Base-by-base conservation (phyloP, 83 land plant species). In the Diphasiastrum complanatum region DNA sequence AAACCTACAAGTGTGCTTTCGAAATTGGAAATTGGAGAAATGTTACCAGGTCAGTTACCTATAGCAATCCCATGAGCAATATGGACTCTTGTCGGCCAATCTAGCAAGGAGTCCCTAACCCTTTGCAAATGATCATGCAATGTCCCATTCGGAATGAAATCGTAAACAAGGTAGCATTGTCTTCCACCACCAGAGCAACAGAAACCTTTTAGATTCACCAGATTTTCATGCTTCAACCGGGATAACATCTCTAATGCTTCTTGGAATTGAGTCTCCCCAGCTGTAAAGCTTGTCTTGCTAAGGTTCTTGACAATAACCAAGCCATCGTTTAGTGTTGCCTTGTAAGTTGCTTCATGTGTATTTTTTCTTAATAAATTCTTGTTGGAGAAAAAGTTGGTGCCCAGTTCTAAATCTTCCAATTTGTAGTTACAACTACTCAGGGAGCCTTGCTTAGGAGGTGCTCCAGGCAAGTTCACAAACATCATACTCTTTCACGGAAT, bases 161-260 rank as follows among this genome's bases (percentile, higher is more conserved):
- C 91, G 61, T 87, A 92, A 22, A 92, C 69, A 12, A 92, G 82
- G 45, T 85, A 92, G 57, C 97, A 92, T 63, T 92, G 96, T 0
- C 81, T 83, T 33, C 95, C 70, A 0, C 84, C 87, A 38, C 63
- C 78, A 6, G 95, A 83, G 36, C 85, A 85, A 34, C 97, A 92
- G 45, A 88, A 85, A 0, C 97, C 97, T 67, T 70, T 82, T 63
- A 92, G 63, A 27, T 65, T 60, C 2, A 88, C 95, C 1, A 92
- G 47, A 52, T 88, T 83, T 14, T 83, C 91, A 70, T 92, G 91
- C 46, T 71, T 62, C 48, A 88, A 61, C 10, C 69, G 70, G 1
- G 78, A 64, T 26, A 92, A 51, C 4, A 77, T 34, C 30, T 85
- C 83, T 35, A 92, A 24, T 12, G 83, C 95, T 48, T 71, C 69